phyloP scores from a whole-genome alignment of 768 basidiomycete genomes.

The Phlebiopsis gigantea region DNA sequence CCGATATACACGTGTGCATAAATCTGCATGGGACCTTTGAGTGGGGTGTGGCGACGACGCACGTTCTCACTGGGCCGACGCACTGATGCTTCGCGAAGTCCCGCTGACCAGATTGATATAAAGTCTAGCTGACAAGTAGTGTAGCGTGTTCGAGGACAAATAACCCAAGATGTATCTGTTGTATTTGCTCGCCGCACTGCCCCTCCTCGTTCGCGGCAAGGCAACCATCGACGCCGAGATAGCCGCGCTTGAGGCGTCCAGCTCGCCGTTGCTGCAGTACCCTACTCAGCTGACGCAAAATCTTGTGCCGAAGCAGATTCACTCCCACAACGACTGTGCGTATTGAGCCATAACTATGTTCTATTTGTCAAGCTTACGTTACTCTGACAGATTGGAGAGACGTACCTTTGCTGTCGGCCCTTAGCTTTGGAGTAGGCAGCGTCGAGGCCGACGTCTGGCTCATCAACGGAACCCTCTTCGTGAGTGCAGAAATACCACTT shows the following conservation, averaged over 20 bases:
- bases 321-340: constrained; percentile 53
- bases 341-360: neutral
- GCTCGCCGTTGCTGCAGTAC: constrained; percentile 36
- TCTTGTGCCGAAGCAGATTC: constrained; percentile 43
- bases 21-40: neutral
- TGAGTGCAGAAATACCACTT: constrained; percentile 19
- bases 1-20: neutral
- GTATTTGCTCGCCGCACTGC: neutral
- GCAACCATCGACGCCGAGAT: constrained; percentile 19
- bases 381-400: constrained; percentile 43
- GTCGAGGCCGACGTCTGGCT: constrained; percentile 53
- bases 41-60: neutral
- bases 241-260: constrained; percentile 20
- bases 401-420: constrained; percentile 42
- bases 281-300: constrained; percentile 44
- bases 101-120: neutral
- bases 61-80: neutral
- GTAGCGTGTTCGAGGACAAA: neutral
- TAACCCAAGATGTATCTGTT: neutral
- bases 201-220: constrained; percentile 11
- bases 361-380: neutral
- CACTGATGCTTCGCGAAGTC: neutral
- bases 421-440: constrained; percentile 44
- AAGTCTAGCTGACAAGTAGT: neutral
- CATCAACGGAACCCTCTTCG: constrained; percentile 38